Base-by-base conservation (phyloP, 1,284 basidiomycete genomes). In the Cryptococcus floricola region DNA sequence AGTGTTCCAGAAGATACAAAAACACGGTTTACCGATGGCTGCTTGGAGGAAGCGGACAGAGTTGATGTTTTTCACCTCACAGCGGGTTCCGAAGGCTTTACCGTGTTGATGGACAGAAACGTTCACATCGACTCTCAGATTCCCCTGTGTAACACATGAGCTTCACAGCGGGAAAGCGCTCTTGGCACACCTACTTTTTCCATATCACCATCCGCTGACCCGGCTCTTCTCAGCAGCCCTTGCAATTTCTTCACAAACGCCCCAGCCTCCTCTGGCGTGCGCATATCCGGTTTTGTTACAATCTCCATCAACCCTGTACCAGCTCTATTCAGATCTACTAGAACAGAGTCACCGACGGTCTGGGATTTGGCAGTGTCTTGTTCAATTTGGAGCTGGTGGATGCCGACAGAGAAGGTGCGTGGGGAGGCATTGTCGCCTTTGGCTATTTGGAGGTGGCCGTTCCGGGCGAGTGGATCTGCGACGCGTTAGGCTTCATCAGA, bases 331-430 rank as follows among this genome's bases (percentile, higher is more conserved):
- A 97, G 82, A 75, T 98, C 94, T 50, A 98, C 85, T 23, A 83
- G 80, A 0, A 87, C 80, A 14, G 81, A 81, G 13, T 80, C 79
- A 1, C 82, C 77, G 52, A 87, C 81, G 54, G 85, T 85, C 23
- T 84, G 86, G 1, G 91, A 91, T 75, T 98, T 98, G 3, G 91
- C 95, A 0, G 95, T 98, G 72, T 98, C 96, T 89, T 98, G 95
- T 76, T 98, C 95, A 1, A 98, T 82, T 71, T 99, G 96, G 28
- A 99, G 84, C 75, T 98, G 96, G 58, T 90, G 87, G 54, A 99
- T 91, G 12, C 89, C 81, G 16, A 98, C 87, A 44, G 60, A 58
- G 37, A 74, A 63, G 2, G 58, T 43, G n/a, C 79, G 14, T 71
- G 74, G 39, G 74, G 80, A 16, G 75, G 77, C 43, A 45, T 70